Conservation (phyloP, 352 stramenopile species). For the Globisporangium megalacanthum region DNA sequence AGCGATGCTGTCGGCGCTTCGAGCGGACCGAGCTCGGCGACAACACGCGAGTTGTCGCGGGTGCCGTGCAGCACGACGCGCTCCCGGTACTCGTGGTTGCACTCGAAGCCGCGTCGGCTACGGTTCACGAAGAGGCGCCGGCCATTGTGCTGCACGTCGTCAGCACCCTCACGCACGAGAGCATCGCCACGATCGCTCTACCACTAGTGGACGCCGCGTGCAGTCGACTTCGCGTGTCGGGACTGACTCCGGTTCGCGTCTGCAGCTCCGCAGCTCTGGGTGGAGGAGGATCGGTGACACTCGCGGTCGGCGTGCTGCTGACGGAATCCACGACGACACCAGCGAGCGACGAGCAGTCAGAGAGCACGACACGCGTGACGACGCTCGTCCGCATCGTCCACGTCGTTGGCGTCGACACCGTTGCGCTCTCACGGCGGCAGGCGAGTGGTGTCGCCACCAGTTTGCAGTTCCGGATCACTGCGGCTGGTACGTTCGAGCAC, state of each 20-base stretch:
- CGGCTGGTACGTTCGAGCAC: slow-evolving; percentile 4
- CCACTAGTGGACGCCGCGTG: neutral
- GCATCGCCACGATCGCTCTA: neutral
- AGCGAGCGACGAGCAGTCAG: neutral
- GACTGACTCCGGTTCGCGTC: slow-evolving; percentile 5
- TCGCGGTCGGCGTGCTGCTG: slow-evolving; percentile 1
- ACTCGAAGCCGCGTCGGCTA: neutral
- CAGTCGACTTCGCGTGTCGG: neutral
- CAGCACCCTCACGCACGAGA: slow-evolving; percentile 3
- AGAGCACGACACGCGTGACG: neutral
- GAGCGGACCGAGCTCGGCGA: neutral
- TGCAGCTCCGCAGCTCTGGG: neutral
- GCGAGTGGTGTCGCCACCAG: neutral
- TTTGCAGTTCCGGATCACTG: slow-evolving; percentile 2
- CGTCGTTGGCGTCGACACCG: neutral
- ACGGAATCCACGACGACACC: slow-evolving; percentile 1
- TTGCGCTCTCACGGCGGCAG: neutral
- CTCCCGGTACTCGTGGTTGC: slow-evolving; percentile 7
- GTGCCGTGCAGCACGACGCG: slow-evolving; percentile 4
- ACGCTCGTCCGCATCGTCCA: slow-evolving; percentile 3
- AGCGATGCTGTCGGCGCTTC: slow-evolving; percentile 29
- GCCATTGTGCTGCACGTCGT: slow-evolving; percentile 1
- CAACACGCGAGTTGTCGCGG: neutral
- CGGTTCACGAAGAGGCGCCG: neutral
- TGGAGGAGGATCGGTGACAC: neutral